Conservation (phyloP, 169 alveolate species). For the Plasmodium gaboni region DNA sequence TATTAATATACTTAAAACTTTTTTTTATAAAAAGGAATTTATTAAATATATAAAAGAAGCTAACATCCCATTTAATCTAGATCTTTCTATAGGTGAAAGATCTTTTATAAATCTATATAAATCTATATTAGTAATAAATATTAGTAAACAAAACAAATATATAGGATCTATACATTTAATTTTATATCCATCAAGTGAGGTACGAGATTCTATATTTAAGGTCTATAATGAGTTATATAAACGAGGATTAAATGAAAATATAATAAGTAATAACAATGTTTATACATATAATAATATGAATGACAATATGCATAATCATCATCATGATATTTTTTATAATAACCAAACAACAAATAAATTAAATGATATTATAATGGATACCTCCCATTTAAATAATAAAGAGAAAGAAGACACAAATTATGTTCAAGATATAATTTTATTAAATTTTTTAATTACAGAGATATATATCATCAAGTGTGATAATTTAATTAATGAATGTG, state of each 20-base stretch:
- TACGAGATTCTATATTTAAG: neutral
- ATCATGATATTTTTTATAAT: too few species aligned
- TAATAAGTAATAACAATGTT: too few species aligned
- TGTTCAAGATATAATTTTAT: neutral
- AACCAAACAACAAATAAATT: too few species aligned
- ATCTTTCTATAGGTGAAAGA: neutral
- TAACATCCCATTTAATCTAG: neutral
- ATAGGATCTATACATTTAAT: conserved; percentile 22
- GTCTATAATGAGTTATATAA: conserved; percentile 2
- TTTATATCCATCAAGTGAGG: conserved; percentile 32
- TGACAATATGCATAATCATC: too few species aligned
- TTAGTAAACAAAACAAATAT: conserved; percentile 9
- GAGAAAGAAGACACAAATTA: neutral
- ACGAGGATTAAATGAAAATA: too few species aligned
- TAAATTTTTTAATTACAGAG: conserved; percentile 15
- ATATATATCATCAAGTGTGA: conserved; percentile 22
- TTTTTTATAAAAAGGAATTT: conserved; percentile 27
- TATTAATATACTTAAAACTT: conserved; percentile 8
- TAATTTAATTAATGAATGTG: neutral
- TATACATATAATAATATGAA: too few species aligned
- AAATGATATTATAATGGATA: too few species aligned
- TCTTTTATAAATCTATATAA: conserved; percentile 20
- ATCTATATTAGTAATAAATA: conserved; percentile 14
- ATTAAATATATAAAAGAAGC: neutral
- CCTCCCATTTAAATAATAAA: too few species aligned